Base-by-base conservation (phyloP, 169 alveolate species). In the Cryptosporidium baileyi region DNA sequence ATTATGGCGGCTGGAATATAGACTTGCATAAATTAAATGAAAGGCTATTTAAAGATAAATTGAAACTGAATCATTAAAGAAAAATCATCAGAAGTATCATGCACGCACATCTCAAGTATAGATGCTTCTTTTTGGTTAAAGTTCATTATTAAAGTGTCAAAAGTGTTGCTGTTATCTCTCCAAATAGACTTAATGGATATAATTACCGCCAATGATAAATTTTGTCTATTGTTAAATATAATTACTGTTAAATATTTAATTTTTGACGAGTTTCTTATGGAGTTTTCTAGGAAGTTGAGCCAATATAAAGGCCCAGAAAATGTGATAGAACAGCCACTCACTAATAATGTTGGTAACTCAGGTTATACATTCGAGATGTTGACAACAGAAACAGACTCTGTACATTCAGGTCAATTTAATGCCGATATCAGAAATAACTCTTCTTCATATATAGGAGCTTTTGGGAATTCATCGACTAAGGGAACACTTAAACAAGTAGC, bases 401-500 rank as follows among this genome's bases (percentile, higher is more conserved):
- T 38, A 17, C 57, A 74, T 43, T 22, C 57, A 1, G 19, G 41
- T 52, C 85, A 74, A 54, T 17, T 38, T 7, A 38, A 22, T 24
- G 3, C 51, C 6, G 54, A 74, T 15, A 28, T 38, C n/a, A 74
- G 61, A n/a, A 74, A 54, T 30, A 74, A 36, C 19, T 41, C 61
- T 2, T 24, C 32, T 41, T 41, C 34, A 34, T 41, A 24, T 26
- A 9, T 34, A 9, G 44, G 43, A 32, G 19, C 13, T 8, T 15
- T 34, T 17, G 60, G 60, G 7, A 17, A n/a, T 11, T 9, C 63
- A 17, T 54, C 67, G 17, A 19, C 60, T 6, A 74, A 40, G 43
- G 85, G 85, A 4, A 74, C 85, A 17, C 22, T 74, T 15, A 74
- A 51, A 34, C 85, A 74, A 34, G 85, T 74, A n/a, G 85, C 85